Evolutionary conservation across 306 rosid species (phyloP).

Genomic region (Malus asiatica): DNA sequence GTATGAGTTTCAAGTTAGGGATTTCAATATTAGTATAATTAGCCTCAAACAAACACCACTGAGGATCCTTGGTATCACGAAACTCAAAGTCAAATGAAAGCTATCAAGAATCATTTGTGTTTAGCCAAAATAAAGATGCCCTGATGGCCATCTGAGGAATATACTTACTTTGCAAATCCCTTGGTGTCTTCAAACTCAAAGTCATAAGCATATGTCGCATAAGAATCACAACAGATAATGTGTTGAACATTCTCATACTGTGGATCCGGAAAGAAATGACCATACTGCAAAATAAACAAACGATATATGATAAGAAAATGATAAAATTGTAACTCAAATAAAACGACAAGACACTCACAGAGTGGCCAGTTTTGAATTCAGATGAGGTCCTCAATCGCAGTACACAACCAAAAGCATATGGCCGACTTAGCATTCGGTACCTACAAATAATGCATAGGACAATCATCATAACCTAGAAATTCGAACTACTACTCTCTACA

Average conservation of each 20-base stretch:
- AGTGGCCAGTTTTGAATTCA: conserved; percentile 80
- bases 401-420: conserved; percentile 92
- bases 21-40: background rate
- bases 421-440: conserved; percentile 91
- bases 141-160: background rate
- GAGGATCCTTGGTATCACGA: background rate
- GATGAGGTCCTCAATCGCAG: conserved; percentile 81
- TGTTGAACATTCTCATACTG: conserved; percentile 98
- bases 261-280: conserved; percentile 98
- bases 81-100: background rate
- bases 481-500: background rate
- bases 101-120: background rate
- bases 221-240: conserved; percentile 91
- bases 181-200: conserved; percentile 74
- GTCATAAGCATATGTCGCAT: conserved; percentile 93
- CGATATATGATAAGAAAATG: conserved; percentile 21
- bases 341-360: conserved; percentile 53
- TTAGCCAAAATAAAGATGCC: background rate
- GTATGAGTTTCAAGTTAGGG: background rate
- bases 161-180: conserved; percentile 80
- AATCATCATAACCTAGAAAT: background rate
- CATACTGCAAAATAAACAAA: conserved; percentile 62
- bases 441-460: conserved; percentile 39
- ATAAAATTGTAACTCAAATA: conserved; percentile 5
- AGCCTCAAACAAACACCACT: background rate